Evolutionary conservation across 225 moss, liverwort and hornwort genomes (phyloP).

Genomic region (Polytrichum commune): DNA sequence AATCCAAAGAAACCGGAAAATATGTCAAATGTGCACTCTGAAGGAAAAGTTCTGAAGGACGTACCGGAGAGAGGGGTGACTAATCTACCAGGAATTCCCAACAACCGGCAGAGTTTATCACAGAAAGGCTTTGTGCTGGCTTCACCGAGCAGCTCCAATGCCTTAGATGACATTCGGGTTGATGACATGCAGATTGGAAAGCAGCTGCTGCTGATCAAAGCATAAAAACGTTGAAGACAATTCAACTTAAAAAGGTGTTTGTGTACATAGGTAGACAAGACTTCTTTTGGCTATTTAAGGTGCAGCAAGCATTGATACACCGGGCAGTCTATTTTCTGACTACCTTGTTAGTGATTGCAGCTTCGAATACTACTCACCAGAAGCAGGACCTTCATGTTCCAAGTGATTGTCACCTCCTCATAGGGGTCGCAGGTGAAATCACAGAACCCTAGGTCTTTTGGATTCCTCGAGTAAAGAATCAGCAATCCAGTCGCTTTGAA

Average conservation of each 20-base stretch:
- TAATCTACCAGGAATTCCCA: not conserved
- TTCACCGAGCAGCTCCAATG: not conserved
- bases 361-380: too few species aligned
- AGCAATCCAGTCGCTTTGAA: too few species aligned
- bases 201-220: not conserved
- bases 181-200: constrained; percentile 1
- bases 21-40: not conserved
- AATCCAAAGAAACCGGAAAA: not conserved
- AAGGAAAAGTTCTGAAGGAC: not conserved
- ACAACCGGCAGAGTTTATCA: not conserved
- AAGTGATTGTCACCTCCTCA: too few species aligned
- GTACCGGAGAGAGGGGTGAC: not conserved
- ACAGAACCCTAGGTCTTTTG: too few species aligned
- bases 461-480: too few species aligned
- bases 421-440: too few species aligned
- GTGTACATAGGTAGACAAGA: not conserved
- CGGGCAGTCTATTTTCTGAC: not conserved
- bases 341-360: not conserved
- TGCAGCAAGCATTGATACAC: not conserved
- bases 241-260: not conserved
- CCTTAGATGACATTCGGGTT: not conserved
- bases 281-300: not conserved
- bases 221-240: not conserved
- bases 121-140: not conserved
- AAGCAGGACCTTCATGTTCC: too few species aligned